Base-by-base conservation (phyloP, 768 basidiomycete genomes). In the Pisolithus tinctorius region DNA sequence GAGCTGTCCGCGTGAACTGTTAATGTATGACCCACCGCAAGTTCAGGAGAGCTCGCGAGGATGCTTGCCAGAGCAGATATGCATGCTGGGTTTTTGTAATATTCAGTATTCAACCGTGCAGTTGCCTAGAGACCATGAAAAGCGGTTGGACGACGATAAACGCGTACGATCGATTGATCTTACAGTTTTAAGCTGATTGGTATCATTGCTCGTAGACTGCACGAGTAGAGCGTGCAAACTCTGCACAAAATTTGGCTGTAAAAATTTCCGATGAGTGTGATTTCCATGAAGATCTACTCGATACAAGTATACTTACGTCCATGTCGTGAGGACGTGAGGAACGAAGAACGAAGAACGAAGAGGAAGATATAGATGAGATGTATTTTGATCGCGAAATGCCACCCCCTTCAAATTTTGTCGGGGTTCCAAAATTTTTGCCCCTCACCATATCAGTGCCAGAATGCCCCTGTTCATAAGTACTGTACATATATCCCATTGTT, bases 51-150 rank as follows among this genome's bases (percentile, higher is more conserved):
- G 65, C 79, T 86, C 36, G 88, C 86, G 46, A 93, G 77, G 64
- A 97, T 89, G 62, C 82, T 84, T 49, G 88, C 88, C 34, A 99
- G 82, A 37, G 90, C 92, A 44, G 93, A 81, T 56, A 99, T 94
- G 65, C 93, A 96, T 73, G 76, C 73, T 6, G 94, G 80, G 63
- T 84, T 83, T 72, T 90, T 93, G 81, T 94, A 98, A 72, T 82
- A 98, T 48, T 94, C 86, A 59, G 84, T 83, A 70, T 95, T 96
- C 50, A 99, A 78, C 59, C 84, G 82, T 5, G 89, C 80, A 13
- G 96, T 99, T 6, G 95, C 93, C 93, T 97, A 55, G 17, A 25
- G 38, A 54, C 25, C 53, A 50, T 30, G 17, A 27, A 40, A 46
- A 41, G 62, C 17, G 58, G 52, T 54, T 13, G 37, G 45, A 39